phyloP scores from a whole-genome alignment of 2,329 filamentous ascomycete genomes.

The Alternaria gaisen region DNA sequence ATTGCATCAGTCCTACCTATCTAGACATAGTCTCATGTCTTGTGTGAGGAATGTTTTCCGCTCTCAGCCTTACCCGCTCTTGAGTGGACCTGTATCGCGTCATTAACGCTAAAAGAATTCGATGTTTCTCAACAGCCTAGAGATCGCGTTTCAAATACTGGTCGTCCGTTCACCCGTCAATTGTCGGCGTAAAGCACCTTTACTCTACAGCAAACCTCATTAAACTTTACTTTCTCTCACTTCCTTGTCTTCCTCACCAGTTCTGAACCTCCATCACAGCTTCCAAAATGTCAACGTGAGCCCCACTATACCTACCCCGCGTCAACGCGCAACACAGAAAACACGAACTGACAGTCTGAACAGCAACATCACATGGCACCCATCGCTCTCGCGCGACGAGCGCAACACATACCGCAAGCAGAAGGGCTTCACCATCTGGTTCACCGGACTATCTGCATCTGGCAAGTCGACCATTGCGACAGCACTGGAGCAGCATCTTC shows the following conservation, averaged over 20 bases:
- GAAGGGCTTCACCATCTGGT: conserved; percentile 94
- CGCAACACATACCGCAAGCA: conserved; percentile 80
- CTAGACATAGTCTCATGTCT: not conserved
- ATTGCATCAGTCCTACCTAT: not conserved
- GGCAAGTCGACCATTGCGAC: conserved; percentile 98
- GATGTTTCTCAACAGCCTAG: conserved; percentile 20
- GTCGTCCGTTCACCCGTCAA: conserved; percentile 20
- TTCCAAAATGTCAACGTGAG: conserved; percentile 48
- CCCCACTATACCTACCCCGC: conserved; percentile 36
- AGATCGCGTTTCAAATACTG: conserved; percentile 14
- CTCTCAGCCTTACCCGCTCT: conserved; percentile 24
- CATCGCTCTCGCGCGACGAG: conserved; percentile 79
- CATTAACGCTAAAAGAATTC: conserved; percentile 40
- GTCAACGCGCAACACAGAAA: conserved; percentile 12
- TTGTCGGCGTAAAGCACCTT: conserved; percentile 12
- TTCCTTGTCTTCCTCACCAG: not conserved
- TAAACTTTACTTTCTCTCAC: not conserved
- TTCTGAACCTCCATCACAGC: not conserved
- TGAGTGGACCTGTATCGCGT: conserved; percentile 30
- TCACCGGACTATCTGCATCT: conserved; percentile 94
- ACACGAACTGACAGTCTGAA: conserved; percentile 20
- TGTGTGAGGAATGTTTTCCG: not conserved
- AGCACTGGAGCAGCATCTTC: conserved; percentile 94
- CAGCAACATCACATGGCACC: conserved; percentile 93
- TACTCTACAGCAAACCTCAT: conserved; percentile 5